Conservation (phyloP, 331 rosid genomes). For the Rosa hybrid region DNA sequence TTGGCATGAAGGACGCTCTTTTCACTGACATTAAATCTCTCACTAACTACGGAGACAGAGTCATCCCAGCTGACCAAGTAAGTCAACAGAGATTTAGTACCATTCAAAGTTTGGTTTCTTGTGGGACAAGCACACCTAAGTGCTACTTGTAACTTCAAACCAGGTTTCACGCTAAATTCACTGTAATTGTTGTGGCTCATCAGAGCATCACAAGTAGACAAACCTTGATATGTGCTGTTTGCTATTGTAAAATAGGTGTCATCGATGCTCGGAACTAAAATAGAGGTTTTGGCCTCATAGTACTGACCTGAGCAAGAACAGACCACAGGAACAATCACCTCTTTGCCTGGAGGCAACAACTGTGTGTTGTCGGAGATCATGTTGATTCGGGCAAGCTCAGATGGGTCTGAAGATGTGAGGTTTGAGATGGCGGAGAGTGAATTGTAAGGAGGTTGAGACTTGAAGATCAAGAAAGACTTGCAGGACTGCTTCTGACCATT, state of each 20-base stretch:
- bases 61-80: conserved; percentile 49
- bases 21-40: conserved; percentile 40
- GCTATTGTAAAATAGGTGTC: conserved; percentile 40
- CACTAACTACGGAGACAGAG: conserved; percentile 23
- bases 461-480: conserved; percentile 54
- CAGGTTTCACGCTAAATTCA: conserved; percentile 25
- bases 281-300: conserved; percentile 49
- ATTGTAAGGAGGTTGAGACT: conserved; percentile 46
- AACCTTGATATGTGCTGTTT: conserved; percentile 47
- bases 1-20: conserved; percentile 46
- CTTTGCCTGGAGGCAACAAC: conserved; percentile 36
- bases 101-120: conserved; percentile 32
- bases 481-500: conserved; percentile 49
- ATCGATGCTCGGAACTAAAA: neutral
- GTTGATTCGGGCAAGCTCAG: conserved; percentile 52
- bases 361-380: conserved; percentile 16
- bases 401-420: conserved; percentile 47
- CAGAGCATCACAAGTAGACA: conserved; percentile 55
- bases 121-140: conserved; percentile 78
- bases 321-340: conserved; percentile 55
- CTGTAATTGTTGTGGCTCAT: conserved; percentile 36
- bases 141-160: conserved; percentile 51
- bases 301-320: conserved; percentile 48
- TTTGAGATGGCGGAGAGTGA: conserved; percentile 45
- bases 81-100: conserved; percentile 49